phyloP scores from a whole-genome alignment of 2,329 filamentous ascomycete genomes.

The Diaporthe ilicicola region DNA sequence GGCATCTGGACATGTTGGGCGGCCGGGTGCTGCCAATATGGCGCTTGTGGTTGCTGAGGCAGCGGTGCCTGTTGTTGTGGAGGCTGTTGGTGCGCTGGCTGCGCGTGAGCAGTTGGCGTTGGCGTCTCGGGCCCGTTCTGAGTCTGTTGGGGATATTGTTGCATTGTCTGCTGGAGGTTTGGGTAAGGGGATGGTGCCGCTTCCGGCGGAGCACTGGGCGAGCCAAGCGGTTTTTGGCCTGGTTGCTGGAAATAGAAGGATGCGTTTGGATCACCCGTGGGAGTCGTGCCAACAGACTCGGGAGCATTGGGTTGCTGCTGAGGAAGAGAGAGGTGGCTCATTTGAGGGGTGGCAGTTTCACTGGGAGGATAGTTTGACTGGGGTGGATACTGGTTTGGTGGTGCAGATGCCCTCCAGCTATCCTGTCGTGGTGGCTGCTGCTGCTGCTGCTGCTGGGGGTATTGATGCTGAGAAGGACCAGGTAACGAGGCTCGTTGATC shows the following conservation, averaged over 20 bases:
- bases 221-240: constrained; percentile 46
- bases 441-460: constrained; percentile 53
- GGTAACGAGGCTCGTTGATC: constrained; percentile 51
- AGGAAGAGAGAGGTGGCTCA: constrained; percentile 44
- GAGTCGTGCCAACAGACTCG: constrained; percentile 45
- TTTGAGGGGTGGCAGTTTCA: constrained; percentile 43
- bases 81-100: constrained; percentile 45
- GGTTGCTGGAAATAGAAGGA: constrained; percentile 65
- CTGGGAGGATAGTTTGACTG: constrained; percentile 44
- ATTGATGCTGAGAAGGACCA: constrained; percentile 52
- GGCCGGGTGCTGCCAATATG: constrained; percentile 58
- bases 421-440: constrained; percentile 52
- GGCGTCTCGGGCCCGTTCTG: constrained; percentile 53
- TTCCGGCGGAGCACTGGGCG: constrained; percentile 52
- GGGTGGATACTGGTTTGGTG: constrained; percentile 49
- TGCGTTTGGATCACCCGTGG: constrained; percentile 59
- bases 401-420: constrained; percentile 57
- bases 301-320: constrained; percentile 42
- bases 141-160: constrained; percentile 27
- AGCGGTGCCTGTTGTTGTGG: constrained; percentile 36
- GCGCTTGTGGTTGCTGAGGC: constrained; percentile 43
- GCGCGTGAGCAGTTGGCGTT: constrained; percentile 46
- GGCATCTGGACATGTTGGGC: constrained; percentile 50
- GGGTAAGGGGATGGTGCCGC: constrained; percentile 60
- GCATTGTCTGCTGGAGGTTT: constrained; percentile 49